A percentile compares a stretch with the other conserved stretches of the same genome.
Conservation (phyloP, 1,139 yeast species). For the Candida sanyaensis region DNA sequence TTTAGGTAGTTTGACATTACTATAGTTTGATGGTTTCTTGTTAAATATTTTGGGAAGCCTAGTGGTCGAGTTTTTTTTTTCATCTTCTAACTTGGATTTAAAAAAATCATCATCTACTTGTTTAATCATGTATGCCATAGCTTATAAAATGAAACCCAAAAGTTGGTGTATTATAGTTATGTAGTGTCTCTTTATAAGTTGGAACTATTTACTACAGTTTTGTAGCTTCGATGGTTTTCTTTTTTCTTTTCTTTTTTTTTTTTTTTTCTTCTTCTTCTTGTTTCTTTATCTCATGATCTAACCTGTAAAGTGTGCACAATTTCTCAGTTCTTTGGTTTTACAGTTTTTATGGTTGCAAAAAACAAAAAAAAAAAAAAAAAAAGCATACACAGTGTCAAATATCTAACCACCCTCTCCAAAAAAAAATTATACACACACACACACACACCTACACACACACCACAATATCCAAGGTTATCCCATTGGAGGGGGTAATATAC, state of each 20-base stretch:
- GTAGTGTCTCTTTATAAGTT: no score
- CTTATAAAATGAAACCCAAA: no score
- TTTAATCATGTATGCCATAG: constrained; percentile 4
- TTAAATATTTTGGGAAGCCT: constrained; percentile 18
- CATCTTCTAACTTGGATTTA: background rate
- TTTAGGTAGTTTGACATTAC: constrained; percentile 34
- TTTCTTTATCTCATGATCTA: background rate
- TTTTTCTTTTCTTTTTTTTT: no score
- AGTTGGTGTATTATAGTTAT: no score
- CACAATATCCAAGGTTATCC: no score
- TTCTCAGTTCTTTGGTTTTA: background rate
- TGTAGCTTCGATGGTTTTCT: background rate
- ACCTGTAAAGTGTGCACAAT: background rate
- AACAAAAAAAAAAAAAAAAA: background rate
- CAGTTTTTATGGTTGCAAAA: constrained; percentile 6
- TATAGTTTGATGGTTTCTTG: constrained; percentile 9
- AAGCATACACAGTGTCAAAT: background rate
- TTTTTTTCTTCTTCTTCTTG: background rate
- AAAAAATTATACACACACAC: background rate
- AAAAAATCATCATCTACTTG: constrained; percentile 5
- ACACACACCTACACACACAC: background rate
- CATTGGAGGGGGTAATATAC: no score
- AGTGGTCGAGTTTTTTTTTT: background rate
- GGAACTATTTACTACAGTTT: no score
- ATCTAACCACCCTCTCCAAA: background rate